phyloP scores from a whole-genome alignment of 2,329 filamentous ascomycete species.

The Coniochaeta pulveracea region DNA sequence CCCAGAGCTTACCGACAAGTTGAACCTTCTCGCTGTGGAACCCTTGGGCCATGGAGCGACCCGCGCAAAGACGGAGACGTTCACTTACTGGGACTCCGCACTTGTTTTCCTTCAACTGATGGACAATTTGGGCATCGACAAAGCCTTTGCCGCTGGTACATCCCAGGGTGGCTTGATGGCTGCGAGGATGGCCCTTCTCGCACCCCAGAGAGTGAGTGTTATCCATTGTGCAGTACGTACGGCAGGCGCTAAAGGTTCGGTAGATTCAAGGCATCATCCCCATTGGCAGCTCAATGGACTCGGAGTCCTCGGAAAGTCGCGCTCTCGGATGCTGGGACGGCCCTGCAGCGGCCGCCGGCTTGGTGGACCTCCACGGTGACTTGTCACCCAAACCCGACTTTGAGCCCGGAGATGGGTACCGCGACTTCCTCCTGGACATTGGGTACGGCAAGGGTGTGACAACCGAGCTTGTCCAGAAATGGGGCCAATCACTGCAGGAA shows the following conservation, averaged over 20 bases:
- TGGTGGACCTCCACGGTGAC: slow-evolving; percentile 26
- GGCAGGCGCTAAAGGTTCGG: too few species aligned
- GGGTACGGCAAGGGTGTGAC: slow-evolving; percentile 26
- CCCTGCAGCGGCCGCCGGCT: slow-evolving; percentile 20
- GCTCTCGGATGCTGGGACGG: slow-evolving; percentile 35
- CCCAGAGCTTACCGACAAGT: slow-evolving; percentile 22
- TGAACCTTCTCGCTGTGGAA: slow-evolving; percentile 37
- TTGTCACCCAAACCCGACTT: slow-evolving; percentile 27
- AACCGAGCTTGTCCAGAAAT: slow-evolving; percentile 23
- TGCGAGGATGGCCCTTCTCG: slow-evolving; percentile 33
- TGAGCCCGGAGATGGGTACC: slow-evolving; percentile 28
- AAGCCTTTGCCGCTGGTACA: slow-evolving; percentile 33
- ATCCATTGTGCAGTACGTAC: background rate
- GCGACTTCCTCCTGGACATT: slow-evolving; percentile 25
- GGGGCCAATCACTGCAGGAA: slow-evolving; percentile 27
- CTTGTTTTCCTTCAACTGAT: slow-evolving; percentile 39
- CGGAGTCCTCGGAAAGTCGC: slow-evolving; percentile 30
- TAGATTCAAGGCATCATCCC: slow-evolving; percentile 33
- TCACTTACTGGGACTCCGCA: slow-evolving; percentile 38
- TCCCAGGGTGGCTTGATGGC: slow-evolving; percentile 37
- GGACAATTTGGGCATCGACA: slow-evolving; percentile 30
- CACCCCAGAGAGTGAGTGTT: slow-evolving; percentile 28
- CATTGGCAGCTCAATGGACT: slow-evolving; percentile 37
- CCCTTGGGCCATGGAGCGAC: slow-evolving; percentile 37
- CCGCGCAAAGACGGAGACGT: slow-evolving; percentile 25